Percentiles rank a stretch among this genome's conserved stretches.
These are phyloP conservation scores for Termitomyces sp. DNA, from an alignment of 768 basidiomycete genomes.

Conservation along the genomic window DNA sequence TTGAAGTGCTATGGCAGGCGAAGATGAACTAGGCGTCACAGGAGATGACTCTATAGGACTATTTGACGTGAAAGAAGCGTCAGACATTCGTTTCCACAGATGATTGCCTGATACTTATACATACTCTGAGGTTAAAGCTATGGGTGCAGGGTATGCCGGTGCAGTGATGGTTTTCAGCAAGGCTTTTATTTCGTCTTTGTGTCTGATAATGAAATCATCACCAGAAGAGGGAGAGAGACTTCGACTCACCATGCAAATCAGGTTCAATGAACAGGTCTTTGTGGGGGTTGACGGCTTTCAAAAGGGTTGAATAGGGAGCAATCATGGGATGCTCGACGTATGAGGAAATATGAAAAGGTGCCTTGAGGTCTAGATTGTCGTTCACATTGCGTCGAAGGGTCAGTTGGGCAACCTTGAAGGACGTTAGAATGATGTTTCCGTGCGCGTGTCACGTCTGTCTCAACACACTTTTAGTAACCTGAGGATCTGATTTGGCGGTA, in stretches of 20 bases:
- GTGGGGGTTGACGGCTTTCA: slow-evolving; percentile 25
- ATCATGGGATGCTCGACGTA: slow-evolving; percentile 27
- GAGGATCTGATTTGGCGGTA: slow-evolving; percentile 34
- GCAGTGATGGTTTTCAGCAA: slow-evolving; percentile 10
- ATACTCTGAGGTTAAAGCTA: slow-evolving; percentile 8
- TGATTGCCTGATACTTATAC: background rate
- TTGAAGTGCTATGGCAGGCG: slow-evolving; percentile 11
- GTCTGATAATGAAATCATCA: background rate
- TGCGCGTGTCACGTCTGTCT: background rate
- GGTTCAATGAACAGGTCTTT: slow-evolving; percentile 28
- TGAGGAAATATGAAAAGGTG: slow-evolving; percentile 25
- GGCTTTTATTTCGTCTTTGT: slow-evolving; percentile 8
- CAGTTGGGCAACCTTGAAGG: slow-evolving; percentile 29
- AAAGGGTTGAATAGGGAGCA: slow-evolving; percentile 28
- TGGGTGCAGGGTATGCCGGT: background rate
- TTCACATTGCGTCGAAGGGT: slow-evolving; percentile 28
- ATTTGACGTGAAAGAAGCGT: background rate
- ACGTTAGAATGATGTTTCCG: background rate
- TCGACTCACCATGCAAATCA: slow-evolving; percentile 24
- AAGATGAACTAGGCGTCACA: slow-evolving; percentile 10
- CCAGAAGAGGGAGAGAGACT: background rate
- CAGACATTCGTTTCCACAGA: background rate
- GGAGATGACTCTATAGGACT: background rate
- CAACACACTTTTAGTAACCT: slow-evolving; percentile 39
- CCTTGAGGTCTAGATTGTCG: slow-evolving; percentile 12